Percentiles rank a stretch among this genome's conserved stretches.
Conservation (phyloP, 2,329 filamentous ascomycete genomes). For the Chaetomium sp. region DNA sequence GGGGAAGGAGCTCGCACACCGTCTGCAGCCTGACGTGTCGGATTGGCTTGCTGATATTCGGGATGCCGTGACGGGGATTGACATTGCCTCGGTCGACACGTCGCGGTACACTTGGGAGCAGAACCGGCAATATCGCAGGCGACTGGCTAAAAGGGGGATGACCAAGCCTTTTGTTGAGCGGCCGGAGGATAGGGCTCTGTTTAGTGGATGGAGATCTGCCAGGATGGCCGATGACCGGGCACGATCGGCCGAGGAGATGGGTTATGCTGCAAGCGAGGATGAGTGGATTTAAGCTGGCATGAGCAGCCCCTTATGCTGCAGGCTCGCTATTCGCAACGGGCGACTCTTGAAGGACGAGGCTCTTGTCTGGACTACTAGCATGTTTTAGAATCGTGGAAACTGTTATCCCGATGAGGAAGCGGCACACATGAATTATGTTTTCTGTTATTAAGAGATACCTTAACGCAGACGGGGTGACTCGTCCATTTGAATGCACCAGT, state of each 20-base stretch:
- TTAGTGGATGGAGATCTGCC: constrained; percentile 39
- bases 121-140: constrained; percentile 43
- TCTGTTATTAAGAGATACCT: too few species aligned
- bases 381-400: too few species aligned
- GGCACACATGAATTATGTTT: too few species aligned
- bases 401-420: too few species aligned
- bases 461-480: too few species aligned
- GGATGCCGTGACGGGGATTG: constrained; percentile 40
- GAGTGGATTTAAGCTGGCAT: constrained; percentile 24
- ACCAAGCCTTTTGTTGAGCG: constrained; percentile 31
- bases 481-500: too few species aligned
- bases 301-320: too few species aligned
- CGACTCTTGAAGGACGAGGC: too few species aligned
- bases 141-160: constrained; percentile 43
- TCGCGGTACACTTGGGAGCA: constrained; percentile 40
- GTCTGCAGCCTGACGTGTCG: constrained; percentile 36
- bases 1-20: constrained; percentile 36
- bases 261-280: constrained; percentile 33
- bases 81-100: constrained; percentile 40
- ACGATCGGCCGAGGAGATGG: constrained; percentile 35
- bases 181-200: constrained; percentile 37
- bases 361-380: too few species aligned
- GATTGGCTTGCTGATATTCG: constrained; percentile 44
- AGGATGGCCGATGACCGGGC: constrained; percentile 36
- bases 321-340: too few species aligned